phyloP scores from a whole-genome alignment of 2,329 filamentous ascomycete genomes.

The Fusarium decemcellulare region DNA sequence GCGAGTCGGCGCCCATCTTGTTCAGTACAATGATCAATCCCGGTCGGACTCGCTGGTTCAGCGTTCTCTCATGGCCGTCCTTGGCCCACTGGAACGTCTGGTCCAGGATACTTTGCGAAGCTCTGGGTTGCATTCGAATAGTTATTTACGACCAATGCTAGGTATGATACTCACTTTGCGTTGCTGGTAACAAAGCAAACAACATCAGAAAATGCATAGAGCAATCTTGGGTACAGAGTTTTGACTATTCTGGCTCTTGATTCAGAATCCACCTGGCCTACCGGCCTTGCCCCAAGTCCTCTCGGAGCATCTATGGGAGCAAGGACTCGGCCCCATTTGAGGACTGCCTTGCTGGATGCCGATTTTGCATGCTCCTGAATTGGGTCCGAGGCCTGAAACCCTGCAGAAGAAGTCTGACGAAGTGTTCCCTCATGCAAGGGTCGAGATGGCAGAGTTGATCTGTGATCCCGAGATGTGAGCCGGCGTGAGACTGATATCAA shows the following conservation, averaged over 20 bases:
- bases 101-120: neutral
- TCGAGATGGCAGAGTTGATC: neutral
- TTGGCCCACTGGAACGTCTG: neutral
- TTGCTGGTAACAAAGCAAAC: neutral
- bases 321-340: neutral
- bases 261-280: neutral
- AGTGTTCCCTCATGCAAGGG: neutral
- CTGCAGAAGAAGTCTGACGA: neutral
- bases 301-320: neutral
- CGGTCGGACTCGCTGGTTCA: neutral
- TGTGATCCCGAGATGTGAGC: too few species aligned
- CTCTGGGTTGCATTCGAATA: too few species aligned
- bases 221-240: slow-evolving; percentile 2
- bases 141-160: too few species aligned
- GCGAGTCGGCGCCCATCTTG: neutral
- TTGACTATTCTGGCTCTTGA: neutral
- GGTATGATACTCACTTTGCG: neutral
- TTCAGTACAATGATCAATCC: neutral
- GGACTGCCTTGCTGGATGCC: neutral
- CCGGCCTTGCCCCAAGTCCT: neutral
- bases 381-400: neutral
- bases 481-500: too few species aligned
- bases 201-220: slow-evolving; percentile 10
- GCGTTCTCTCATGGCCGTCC: neutral
- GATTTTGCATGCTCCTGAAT: neutral